A percentile compares a stretch with the other conserved stretches of the same genome.
These are phyloP conservation scores for Irpex lacteus DNA, from an alignment of 1,284 basidiomycete species.

Conservation along the genomic window DNA sequence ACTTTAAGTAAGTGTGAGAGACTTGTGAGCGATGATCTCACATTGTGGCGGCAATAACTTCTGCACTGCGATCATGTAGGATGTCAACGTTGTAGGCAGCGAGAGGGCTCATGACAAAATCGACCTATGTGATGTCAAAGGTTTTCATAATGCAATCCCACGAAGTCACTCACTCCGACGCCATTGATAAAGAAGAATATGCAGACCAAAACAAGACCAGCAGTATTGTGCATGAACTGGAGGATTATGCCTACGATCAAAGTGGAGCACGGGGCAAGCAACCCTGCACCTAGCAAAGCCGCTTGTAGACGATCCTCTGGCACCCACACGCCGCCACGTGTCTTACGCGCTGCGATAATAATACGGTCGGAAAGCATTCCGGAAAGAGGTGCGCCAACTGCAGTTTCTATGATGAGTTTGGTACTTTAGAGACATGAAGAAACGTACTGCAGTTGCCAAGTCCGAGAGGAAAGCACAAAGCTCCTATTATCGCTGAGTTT, in stretches of 20 bases:
- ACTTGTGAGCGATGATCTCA: conserved; percentile 19
- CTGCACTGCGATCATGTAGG: conserved; percentile 49
- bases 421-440: too few relatives aligned
- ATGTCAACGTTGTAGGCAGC: conserved; percentile 60
- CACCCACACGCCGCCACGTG: conserved; percentile 42
- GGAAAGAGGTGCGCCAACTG: conserved; percentile 46
- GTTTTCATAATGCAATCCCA: conserved; percentile 21
- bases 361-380: conserved; percentile 50
- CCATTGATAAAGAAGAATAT: conserved; percentile 48
- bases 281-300: conserved; percentile 37
- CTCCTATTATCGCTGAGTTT: conserved; percentile 53
- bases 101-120: conserved; percentile 45
- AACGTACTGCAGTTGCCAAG: conserved; percentile 53
- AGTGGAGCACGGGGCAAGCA: conserved; percentile 39
- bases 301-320: conserved; percentile 59
- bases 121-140: conserved; percentile 25
- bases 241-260: conserved; percentile 26
- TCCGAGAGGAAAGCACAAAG: conserved; percentile 54
- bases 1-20: background rate
- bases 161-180: conserved; percentile 38
- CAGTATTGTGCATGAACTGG: conserved; percentile 31
- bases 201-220: conserved; percentile 40
- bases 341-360: conserved; percentile 40
- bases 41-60: conserved; percentile 46
- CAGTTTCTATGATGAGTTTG: background rate